Conservation (phyloP, 2,329 filamentous ascomycete genomes). For the Xylariaceae sp. region DNA sequence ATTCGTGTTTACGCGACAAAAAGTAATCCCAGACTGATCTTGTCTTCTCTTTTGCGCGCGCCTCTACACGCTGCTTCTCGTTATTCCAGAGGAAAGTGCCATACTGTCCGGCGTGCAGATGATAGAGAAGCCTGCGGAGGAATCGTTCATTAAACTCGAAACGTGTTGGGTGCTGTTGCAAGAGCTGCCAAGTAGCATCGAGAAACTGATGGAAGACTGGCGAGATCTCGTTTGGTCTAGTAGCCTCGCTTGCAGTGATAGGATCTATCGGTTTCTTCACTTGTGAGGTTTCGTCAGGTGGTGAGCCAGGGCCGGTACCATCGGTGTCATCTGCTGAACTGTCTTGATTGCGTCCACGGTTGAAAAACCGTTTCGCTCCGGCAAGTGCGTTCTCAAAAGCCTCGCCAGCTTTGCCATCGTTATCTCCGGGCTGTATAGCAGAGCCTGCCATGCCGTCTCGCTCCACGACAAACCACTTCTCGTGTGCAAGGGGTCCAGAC, state of each 20-base stretch:
- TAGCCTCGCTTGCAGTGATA: slow-evolving; percentile 59
- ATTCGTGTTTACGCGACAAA: slow-evolving; percentile 72
- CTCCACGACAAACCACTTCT: slow-evolving; percentile 90
- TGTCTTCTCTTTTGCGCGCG: slow-evolving; percentile 65
- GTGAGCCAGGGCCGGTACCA: slow-evolving; percentile 23
- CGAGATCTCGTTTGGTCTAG: slow-evolving; percentile 83
- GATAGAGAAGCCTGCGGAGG: slow-evolving; percentile 81
- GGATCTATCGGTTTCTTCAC: slow-evolving; percentile 32
- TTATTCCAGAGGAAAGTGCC: slow-evolving; percentile 95
- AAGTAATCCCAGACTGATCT: slow-evolving; percentile 97
- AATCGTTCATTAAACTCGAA: slow-evolving; percentile 98
- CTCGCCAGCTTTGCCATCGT: slow-evolving; percentile 59
- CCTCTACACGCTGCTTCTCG: slow-evolving; percentile 79
- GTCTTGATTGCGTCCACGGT: slow-evolving; percentile 64
- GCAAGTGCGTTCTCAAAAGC: slow-evolving; percentile 81
- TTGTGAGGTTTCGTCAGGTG: slow-evolving; percentile 28
- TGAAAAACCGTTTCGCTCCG: slow-evolving; percentile 86
- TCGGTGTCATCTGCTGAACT: slow-evolving; percentile 52
- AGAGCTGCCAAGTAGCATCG: slow-evolving; percentile 86
- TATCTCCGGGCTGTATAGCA: slow-evolving; percentile 58
- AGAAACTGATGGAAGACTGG: slow-evolving; percentile 98
- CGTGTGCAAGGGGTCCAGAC: slow-evolving; percentile 81
- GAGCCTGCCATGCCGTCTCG: slow-evolving; percentile 70
- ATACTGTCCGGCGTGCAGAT: slow-evolving; percentile 93
- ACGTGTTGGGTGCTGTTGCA: slow-evolving; percentile 77